Evolutionary conservation across 1,284 basidiomycete species (phyloP), one percentile per base, ranked within the genome.

Genomic region (Cutaneotrichosporon sp.): DNA sequence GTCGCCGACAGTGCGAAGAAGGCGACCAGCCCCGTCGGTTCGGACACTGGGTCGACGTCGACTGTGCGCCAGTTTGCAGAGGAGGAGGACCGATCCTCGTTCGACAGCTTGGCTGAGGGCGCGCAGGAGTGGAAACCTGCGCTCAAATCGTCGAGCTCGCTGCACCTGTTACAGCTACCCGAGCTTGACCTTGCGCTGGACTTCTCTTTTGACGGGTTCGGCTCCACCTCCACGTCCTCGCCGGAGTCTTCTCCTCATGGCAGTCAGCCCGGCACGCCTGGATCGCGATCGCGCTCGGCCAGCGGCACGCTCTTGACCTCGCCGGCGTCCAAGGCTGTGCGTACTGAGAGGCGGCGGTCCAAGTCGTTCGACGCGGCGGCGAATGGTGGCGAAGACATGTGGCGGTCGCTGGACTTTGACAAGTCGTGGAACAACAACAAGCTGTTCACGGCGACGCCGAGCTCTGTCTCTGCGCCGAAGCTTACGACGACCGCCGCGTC

Each of bases 141-240:
- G 22, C 56, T 42, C 56, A 36, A 42, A 40, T 34, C 65, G 32
- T 42, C 51, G 22, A 40, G 34, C 40, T 58, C 56, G n/a, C 56
- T 58, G 30, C 42, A 76, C 64, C 67, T 80, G 1, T 68, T 80
- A 10, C 69, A 75, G 38, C 67, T 80, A 16, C 80, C 80, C 0
- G 75, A 79, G n/a, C 70, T 81, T 16, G 78, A 81, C 62, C 70
- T 80, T 18, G 72, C 72, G 18, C 74, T 81, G 30, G 73, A 75
- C 58, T 70, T 73, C 30, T 63, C 65, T 13, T 77, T 81, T 42
- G 76, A 79, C 56, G 68, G 67, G 11, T 50, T 59, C 22, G 63
- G 55, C 32, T 38, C 63, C 32, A 52, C 50, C 51, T 65, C 63
- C 32, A 52, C 50, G 47, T 65, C 67, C 21, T 74, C 77, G 8